Percentiles rank a stretch among this genome's conserved stretches.
Evolutionary conservation across 768 basidiomycete genomes (phyloP).

Genomic region (Boletus sp.): DNA sequence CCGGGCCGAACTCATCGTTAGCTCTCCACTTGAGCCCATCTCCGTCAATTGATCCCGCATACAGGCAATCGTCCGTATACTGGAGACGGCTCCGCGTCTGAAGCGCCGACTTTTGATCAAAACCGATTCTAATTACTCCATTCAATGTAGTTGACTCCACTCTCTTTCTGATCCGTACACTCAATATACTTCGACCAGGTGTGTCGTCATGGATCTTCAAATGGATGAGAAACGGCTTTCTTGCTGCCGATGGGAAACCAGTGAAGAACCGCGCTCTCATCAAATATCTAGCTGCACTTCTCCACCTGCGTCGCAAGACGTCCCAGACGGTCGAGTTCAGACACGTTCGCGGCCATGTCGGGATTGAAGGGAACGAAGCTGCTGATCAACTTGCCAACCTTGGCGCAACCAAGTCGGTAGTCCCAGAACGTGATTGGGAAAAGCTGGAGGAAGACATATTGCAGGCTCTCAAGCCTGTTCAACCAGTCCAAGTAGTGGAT

Average conservation of each 20-base stretch:
- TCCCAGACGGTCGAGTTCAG: constrained; percentile 60
- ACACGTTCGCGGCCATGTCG: constrained; percentile 78
- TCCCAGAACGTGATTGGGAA: constrained; percentile 61
- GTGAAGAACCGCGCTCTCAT: constrained; percentile 77
- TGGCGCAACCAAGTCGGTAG: constrained; percentile 42
- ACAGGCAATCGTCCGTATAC: constrained; percentile 83
- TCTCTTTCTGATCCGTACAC: not conserved
- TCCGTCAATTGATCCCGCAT: not conserved
- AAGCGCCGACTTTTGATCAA: constrained; percentile 65
- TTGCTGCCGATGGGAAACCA: constrained; percentile 41
- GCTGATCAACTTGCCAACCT: constrained; percentile 72
- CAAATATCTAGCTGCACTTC: constrained; percentile 60
- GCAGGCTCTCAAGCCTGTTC: constrained; percentile 9
- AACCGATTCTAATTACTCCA: constrained; percentile 84
- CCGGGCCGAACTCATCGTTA: constrained; percentile 80
- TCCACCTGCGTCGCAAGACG: constrained; percentile 46
- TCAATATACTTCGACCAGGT: constrained; percentile 44
- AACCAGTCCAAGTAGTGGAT: not conserved
- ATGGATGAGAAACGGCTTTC: constrained; percentile 62
- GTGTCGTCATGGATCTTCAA: constrained; percentile 61
- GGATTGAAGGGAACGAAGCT: constrained; percentile 79
- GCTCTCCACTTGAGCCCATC: constrained; percentile 23
- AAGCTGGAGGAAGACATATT: constrained; percentile 15
- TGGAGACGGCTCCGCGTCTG: constrained; percentile 66
- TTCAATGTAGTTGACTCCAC: constrained; percentile 52